Percentiles rank a stretch among this genome's conserved stretches.
phyloP scores from a whole-genome alignment of 1,139 yeast species.

The Insectozyma bohioensis region DNA sequence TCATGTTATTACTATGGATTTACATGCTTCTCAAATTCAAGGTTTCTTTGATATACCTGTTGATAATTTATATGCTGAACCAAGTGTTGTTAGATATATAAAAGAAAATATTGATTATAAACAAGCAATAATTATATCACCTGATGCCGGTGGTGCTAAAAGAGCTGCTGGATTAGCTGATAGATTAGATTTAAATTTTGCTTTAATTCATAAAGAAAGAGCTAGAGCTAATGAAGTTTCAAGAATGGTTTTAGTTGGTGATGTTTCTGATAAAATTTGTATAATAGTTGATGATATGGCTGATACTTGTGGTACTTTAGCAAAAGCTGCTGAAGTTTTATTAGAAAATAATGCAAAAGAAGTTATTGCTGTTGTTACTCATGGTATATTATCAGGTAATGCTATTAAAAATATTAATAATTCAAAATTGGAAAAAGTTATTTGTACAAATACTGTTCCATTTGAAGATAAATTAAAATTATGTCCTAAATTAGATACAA shows the following conservation, averaged over 20 bases:
- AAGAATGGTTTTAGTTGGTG: conserved; percentile 77
- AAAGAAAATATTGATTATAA: conserved; percentile 48
- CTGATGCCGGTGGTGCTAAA: conserved; percentile 88
- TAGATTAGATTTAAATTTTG: conserved; percentile 71
- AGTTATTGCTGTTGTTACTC: conserved; percentile 77
- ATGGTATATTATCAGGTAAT: conserved; percentile 73
- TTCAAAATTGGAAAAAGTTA: conserved; percentile 57
- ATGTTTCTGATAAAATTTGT: conserved; percentile 68
- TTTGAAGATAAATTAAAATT: conserved; percentile 49
- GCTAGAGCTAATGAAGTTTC: conserved; percentile 78
- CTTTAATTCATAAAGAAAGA: conserved; percentile 79
- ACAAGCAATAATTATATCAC: conserved; percentile 60
- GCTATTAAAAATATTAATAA: conserved; percentile 63
- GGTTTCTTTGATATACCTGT: conserved; percentile 83
- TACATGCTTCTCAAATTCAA: conserved; percentile 83
- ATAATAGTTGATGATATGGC: conserved; percentile 81
- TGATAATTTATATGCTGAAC: conserved; percentile 80
- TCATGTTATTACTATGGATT: conserved; percentile 80
- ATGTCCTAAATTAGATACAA: conserved; percentile 60
- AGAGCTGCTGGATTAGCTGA: conserved; percentile 81
- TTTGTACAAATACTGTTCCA: conserved; percentile 78
- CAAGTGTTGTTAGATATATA: conserved; percentile 68
- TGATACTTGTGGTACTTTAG: conserved; percentile 79
- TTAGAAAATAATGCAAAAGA: conserved; percentile 64
- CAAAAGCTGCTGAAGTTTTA: conserved; percentile 71